These are phyloP conservation scores for Agarophyton chilense DNA, from an alignment of 23 red algal genomes.

Conservation along the genomic window DNA sequence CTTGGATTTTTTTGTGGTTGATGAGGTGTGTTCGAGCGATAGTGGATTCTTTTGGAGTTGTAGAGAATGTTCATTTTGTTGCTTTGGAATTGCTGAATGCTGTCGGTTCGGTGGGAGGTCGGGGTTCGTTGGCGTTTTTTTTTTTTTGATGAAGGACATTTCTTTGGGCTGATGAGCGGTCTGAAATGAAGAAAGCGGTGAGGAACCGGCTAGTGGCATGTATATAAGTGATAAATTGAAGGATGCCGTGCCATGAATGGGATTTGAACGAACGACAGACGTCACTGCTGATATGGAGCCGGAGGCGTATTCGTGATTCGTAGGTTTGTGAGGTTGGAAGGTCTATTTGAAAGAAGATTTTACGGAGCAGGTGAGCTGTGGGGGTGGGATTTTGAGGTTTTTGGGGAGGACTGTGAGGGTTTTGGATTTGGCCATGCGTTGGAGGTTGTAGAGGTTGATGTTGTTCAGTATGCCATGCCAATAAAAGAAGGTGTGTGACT, in stretches of 20 bases:
- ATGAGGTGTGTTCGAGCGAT: neutral
- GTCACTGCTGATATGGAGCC: slow-evolving; percentile 3
- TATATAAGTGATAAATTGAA: slow-evolving; percentile 16
- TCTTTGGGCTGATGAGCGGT: neutral
- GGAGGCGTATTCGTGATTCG: neutral
- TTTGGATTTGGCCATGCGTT: neutral
- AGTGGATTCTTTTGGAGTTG: neutral
- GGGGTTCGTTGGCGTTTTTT: neutral
- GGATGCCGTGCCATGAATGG: neutral
- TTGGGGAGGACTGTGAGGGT: neutral
- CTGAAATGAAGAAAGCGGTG: too few relatives aligned
- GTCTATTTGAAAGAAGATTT: neutral
- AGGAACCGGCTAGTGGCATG: slow-evolving; percentile 5
- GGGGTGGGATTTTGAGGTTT: neutral
- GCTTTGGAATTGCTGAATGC: neutral
- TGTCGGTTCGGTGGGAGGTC: neutral
- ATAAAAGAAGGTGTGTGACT: neutral
- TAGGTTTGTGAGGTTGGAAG: neutral
- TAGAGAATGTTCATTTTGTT: neutral
- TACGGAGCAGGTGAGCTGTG: neutral
- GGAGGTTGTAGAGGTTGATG: neutral
- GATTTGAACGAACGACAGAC: neutral
- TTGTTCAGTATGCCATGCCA: slow-evolving; percentile 25
- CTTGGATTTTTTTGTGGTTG: neutral
- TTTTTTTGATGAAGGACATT: slow-evolving; percentile 10